Evolutionary conservation across 768 basidiomycete species (phyloP).

Genomic region (Agaricus sinodeliciosus): DNA sequence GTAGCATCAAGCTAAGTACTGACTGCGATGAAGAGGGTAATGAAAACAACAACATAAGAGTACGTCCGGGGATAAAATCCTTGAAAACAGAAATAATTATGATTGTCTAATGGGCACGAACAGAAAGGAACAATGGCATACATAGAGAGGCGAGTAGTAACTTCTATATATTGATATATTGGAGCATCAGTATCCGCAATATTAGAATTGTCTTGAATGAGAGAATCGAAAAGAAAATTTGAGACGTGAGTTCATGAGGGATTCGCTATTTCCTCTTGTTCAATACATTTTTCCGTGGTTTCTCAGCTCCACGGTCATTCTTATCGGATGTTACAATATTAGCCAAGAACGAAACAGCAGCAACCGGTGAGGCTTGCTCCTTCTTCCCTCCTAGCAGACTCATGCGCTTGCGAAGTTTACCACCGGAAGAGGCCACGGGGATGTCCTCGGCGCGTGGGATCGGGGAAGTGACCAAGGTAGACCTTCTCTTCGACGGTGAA

Average conservation of each 20-base stretch:
- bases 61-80: background rate
- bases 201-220: too few relatives aligned
- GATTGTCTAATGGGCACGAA: too few relatives aligned
- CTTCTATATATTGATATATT: background rate
- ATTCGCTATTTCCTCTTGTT: slow-evolving; percentile 31
- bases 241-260: background rate
- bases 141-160: background rate
- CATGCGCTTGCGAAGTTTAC: slow-evolving; percentile 24
- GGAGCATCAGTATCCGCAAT: background rate
- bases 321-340: slow-evolving; percentile 16
- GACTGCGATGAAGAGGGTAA: too few relatives aligned
- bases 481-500: slow-evolving; percentile 10
- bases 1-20: too few relatives aligned
- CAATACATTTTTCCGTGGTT: slow-evolving; percentile 29
- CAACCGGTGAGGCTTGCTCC: slow-evolving; percentile 17
- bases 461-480: slow-evolving; percentile 2
- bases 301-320: slow-evolving; percentile 17
- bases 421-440: slow-evolving; percentile 13
- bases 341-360: slow-evolving; percentile 23
- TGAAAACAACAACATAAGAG: background rate
- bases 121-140: background rate
- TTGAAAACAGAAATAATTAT: background rate
- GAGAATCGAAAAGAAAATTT: background rate
- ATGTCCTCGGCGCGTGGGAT: slow-evolving; percentile 16
- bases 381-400: slow-evolving; percentile 17